Evolutionary conservation across 139 green algal genomes (phyloP).

Genomic region (Volvox africanus): DNA sequence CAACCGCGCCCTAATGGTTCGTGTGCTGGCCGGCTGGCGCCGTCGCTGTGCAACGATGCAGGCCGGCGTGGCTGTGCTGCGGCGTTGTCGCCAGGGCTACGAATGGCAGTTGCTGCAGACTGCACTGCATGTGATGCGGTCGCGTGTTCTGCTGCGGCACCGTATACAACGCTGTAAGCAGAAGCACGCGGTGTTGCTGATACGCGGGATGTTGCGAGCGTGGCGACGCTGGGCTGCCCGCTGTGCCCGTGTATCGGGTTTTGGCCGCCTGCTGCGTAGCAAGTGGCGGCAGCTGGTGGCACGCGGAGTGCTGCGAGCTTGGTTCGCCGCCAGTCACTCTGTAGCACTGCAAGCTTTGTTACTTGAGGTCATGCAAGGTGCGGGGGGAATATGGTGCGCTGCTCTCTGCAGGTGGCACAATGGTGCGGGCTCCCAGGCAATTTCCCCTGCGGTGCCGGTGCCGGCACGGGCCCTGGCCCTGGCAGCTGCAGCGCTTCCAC

Average conservation of each 20-base stretch:
- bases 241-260: not conserved
- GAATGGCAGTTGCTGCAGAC: not conserved
- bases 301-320: conserved; percentile 27
- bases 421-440: not conserved
- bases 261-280: not conserved
- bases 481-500: not conserved
- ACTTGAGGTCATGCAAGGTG: not conserved
- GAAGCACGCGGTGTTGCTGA: not conserved
- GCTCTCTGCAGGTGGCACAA: too few species aligned
- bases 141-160: not conserved
- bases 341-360: not conserved
- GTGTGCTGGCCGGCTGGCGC: not conserved
- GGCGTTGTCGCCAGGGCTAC: not conserved
- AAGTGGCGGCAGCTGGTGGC: not conserved
- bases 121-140: not conserved
- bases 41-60: not conserved
- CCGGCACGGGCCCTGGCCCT: not conserved
- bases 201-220: not conserved
- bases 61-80: not conserved
- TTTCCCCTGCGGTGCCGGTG: too few species aligned
- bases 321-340: not conserved
- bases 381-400: too few species aligned
- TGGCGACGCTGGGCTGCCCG: not conserved
- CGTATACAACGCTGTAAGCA: too few species aligned
- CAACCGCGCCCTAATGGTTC: not conserved